Percentiles rank a stretch among this genome's conserved stretches.
phyloP scores from a whole-genome alignment of 2,329 filamentous ascomycete genomes.

The Alternaria longipes region DNA sequence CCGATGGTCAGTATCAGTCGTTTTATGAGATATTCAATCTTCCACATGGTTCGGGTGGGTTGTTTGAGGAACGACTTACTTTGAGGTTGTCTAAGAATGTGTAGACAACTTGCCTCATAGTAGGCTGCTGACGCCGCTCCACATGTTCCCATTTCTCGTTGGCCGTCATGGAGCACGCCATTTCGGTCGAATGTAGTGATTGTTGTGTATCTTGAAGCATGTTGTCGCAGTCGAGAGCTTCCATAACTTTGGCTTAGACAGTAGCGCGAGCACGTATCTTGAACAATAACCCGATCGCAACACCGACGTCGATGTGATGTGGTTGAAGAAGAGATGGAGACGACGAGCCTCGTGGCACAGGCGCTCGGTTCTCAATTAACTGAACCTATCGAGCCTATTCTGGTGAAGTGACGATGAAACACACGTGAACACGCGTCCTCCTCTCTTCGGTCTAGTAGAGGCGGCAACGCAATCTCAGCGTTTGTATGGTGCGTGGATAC shows the following conservation, averaged over 20 bases:
- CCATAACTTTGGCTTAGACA: background rate
- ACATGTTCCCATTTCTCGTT: background rate
- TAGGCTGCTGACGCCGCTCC: background rate
- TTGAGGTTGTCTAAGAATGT: slow-evolving; percentile 33
- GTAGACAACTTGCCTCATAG: slow-evolving; percentile 19
- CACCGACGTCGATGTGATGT: background rate
- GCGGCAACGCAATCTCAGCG: background rate
- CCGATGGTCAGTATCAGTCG: background rate
- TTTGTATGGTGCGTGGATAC: background rate
- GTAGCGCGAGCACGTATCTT: background rate
- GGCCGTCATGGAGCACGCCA: background rate
- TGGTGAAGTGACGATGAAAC: slow-evolving; percentile 17
- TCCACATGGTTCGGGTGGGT: background rate
- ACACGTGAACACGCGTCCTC: slow-evolving; percentile 14
- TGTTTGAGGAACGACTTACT: slow-evolving; percentile 17
- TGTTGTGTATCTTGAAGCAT: background rate
- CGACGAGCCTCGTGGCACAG: background rate
- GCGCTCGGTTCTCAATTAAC: slow-evolving; percentile 7
- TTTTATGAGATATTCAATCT: background rate
- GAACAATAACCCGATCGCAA: background rate
- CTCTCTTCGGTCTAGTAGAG: background rate
- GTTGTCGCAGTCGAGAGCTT: background rate
- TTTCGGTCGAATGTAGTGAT: background rate
- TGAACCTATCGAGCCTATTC: background rate
- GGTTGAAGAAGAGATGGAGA: background rate